Conservation (phyloP, 2,329 filamentous ascomycete species). For the Xylaria sp. region DNA sequence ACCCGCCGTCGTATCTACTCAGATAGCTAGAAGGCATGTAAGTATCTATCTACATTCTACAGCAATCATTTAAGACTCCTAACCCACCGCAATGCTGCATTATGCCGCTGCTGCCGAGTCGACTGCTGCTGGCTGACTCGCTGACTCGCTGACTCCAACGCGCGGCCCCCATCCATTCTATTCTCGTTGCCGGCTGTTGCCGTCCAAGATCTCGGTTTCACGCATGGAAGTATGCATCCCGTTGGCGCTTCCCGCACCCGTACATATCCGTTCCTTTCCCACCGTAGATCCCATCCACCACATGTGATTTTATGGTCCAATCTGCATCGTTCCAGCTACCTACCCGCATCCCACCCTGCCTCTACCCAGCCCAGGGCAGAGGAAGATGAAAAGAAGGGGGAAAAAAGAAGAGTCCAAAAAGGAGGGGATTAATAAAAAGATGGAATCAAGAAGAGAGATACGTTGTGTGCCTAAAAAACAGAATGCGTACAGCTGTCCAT, state of each 20-base stretch:
- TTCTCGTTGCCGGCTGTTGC: conserved; percentile 39
- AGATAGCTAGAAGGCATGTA: neutral
- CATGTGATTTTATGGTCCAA: conserved; percentile 44
- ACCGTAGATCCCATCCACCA: conserved; percentile 48
- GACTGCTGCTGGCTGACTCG: conserved; percentile 29
- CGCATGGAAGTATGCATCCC: conserved; percentile 49
- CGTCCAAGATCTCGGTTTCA: conserved; percentile 44
- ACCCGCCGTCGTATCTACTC: conserved; percentile 6
- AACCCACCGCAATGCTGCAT: conserved; percentile 37
- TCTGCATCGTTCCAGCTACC: conserved; percentile 42
- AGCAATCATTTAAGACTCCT: conserved; percentile 17
- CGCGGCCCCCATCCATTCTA: conserved; percentile 33
- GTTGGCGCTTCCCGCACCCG: conserved; percentile 49
- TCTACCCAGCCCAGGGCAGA: neutral
- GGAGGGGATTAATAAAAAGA: neutral
- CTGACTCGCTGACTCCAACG: conserved; percentile 33
- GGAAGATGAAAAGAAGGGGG: neutral
- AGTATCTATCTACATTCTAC: neutral
- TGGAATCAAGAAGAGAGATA: neutral
- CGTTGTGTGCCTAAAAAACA: neutral
- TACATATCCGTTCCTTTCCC: conserved; percentile 49
- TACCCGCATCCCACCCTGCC: conserved; percentile 41
- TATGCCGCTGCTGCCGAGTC: conserved; percentile 36
- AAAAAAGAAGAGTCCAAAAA: neutral
- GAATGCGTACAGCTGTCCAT: neutral